Evolutionary conservation across 805 yeast species (phyloP), one percentile per base, ranked within the genome.

Genomic region (Candida morakotiae): DNA sequence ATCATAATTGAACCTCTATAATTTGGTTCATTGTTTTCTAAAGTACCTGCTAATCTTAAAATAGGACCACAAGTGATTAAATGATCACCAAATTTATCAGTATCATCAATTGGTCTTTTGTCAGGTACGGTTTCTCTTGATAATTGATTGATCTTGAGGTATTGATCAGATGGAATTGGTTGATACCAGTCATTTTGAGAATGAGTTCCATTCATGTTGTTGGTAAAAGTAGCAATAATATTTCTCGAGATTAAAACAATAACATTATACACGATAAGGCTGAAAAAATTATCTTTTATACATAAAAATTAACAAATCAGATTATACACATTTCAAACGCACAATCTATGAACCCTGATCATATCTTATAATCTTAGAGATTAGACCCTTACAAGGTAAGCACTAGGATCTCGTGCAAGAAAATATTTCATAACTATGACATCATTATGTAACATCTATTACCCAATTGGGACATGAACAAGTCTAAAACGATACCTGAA

Each of bases 61-160:
- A 81, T 64, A 0, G 98, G 98, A 2, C 98, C 98, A 54, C 86
- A 80, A 34, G 69, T 62, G 15, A 81, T 64, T 27, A 73, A 69
- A n/a, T 69, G 38, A 6, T 58, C 60, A 9, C 49, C 58, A 23
- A 58, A 37, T 11, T 52, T 51, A 13, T 28, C 43, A 28, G 27
- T 37, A 14, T 16, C 29, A 25, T 38, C 42, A 25, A 40, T 41
- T 2, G 73, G 73, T 30, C 53, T 44, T 21, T 45, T 37, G 11
- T 51, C 51, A 13, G 71, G 70, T 5, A 56, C 56, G 16, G 49
- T 22, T 16, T 43, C 37, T n/a, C 45, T 34, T 28, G 47, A 38
- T 17, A 40, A 33, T 28, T 50, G 44, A 37, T 62, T 62, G 43
- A 63, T 42, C 11, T 43, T 47, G n/a, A 51, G 49, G 39, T 53